These are phyloP conservation scores for Apium graveolens DNA, from an alignment of 129 eudicot species.

Conservation along the genomic window DNA sequence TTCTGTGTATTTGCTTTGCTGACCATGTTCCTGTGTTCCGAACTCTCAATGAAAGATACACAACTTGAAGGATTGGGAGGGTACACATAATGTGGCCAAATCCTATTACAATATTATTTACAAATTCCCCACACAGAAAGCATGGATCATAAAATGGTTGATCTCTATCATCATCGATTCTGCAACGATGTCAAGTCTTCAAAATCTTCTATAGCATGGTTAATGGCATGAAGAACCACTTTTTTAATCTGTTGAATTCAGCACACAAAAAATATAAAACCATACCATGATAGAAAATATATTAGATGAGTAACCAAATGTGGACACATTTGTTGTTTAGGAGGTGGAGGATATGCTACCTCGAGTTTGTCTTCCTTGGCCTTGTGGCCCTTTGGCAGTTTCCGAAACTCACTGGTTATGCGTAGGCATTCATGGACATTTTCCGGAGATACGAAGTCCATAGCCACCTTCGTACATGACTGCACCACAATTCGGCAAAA, in stretches of 20 bases:
- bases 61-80: background rate
- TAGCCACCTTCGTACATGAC: slow-evolving; percentile 88
- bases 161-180: background rate
- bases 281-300: background rate
- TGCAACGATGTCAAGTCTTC: slow-evolving; percentile 23
- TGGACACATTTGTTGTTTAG: background rate
- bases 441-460: slow-evolving; percentile 86
- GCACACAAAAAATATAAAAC: background rate
- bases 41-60: background rate
- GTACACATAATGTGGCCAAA: background rate
- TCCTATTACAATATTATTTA: background rate
- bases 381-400: slow-evolving; percentile 57
- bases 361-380: slow-evolving; percentile 89
- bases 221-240: slow-evolving; percentile 62
- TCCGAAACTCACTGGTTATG: slow-evolving; percentile 69
- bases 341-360: slow-evolving; percentile 21
- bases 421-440: slow-evolving; percentile 55
- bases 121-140: background rate
- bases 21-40: background rate
- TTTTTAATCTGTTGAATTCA: slow-evolving; percentile 53
- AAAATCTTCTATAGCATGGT: slow-evolving; percentile 40
- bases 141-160: background rate
- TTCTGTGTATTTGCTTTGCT: background rate
- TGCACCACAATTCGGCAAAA: slow-evolving; percentile 9
- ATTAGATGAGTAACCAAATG: background rate